A percentile compares a stretch with the other conserved stretches of the same genome.
phyloP scores from a whole-genome alignment of 164 flowering plant species.

The Piper longum region DNA sequence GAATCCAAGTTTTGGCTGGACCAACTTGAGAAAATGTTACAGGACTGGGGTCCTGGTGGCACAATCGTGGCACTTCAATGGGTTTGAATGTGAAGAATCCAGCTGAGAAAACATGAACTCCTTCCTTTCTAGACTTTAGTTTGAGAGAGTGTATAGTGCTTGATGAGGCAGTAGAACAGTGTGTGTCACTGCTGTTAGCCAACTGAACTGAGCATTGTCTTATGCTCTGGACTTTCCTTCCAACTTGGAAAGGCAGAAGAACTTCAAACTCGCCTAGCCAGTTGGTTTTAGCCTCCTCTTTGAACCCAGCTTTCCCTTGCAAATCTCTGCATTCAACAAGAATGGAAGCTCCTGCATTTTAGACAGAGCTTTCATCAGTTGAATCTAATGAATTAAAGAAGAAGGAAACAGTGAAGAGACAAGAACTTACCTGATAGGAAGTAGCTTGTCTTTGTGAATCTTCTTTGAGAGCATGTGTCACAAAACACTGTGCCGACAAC shows the following conservation, averaged over 20 bases:
- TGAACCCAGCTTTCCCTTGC: constrained; percentile 21
- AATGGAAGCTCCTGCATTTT: constrained; percentile 38
- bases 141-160: constrained; percentile 45
- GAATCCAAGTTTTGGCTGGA: constrained; percentile 1
- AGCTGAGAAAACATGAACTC: constrained; percentile 47
- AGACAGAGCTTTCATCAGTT: background rate
- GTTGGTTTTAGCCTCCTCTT: constrained; percentile 46
- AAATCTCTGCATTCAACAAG: constrained; percentile 34
- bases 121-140: constrained; percentile 45
- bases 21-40: constrained; percentile 6
- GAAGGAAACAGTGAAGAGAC: too few species aligned
- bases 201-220: constrained; percentile 53
- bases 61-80: constrained; percentile 35
- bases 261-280: constrained; percentile 51
- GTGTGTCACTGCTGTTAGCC: constrained; percentile 54
- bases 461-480: constrained; percentile 55
- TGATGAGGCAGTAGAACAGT: constrained; percentile 56
- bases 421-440: constrained; percentile 56
- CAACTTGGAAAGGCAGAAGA: constrained; percentile 41
- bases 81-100: constrained; percentile 62
- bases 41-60: constrained; percentile 39
- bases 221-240: constrained; percentile 48
- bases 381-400: background rate
- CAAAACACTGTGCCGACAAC: constrained; percentile 73
- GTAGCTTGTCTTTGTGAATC: constrained; percentile 39